Evolutionary conservation across 2,329 filamentous ascomycete species (phyloP), one percentile per base, ranked within the genome.

Genomic region (Diaporthe sp.): DNA sequence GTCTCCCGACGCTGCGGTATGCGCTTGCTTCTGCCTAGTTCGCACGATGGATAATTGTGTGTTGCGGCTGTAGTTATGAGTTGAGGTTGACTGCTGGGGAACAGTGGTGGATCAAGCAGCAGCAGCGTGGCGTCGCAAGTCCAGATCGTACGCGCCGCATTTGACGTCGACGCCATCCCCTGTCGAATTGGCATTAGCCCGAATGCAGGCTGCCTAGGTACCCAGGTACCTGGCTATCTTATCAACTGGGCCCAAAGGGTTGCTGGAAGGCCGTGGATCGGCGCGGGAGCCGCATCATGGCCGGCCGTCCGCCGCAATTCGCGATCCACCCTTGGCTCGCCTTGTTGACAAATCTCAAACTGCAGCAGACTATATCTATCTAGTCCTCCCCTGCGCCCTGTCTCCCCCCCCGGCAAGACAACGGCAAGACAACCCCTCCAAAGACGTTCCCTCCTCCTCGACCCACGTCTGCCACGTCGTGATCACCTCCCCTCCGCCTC

Each of bases 321-420:
- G 68, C 55, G 68, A 50, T 61, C 55, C 69, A 51, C 63, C 25
- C 63, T 66, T 37, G 63, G 27, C 63, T 51, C 30, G 32, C 63
- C 63, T 19, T 51, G 27, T 66, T 66, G 63, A 66, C 63, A 66
- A 66, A 66, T 66, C 63, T 66, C 44, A 25, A 66, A 37, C 30
- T 32, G 44, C 3, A 51, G 61, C 61, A 66, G 2, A 44, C 19
- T 56, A 35, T 50, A 66, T 50, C 63, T 66, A 37, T 39, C 63
- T 51, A 6, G 30, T 51, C 30, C 42, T 51, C 7, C 44, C 55
- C 22, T 32, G 9, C 30, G 19, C 55, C 30, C 25, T 63, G n/a
- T 30, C 27, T 17, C 39, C 51, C 30, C 30, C 19, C 39, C 15
- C 39, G 13, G 39, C 39, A 42, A 42, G 15, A 42, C 39, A 3